Percentiles rank a stretch among this genome's conserved stretches.
These are phyloP conservation scores for Penicillium lividum DNA, from an alignment of 495 filamentous ascomycete genomes.

Conservation along the genomic window DNA sequence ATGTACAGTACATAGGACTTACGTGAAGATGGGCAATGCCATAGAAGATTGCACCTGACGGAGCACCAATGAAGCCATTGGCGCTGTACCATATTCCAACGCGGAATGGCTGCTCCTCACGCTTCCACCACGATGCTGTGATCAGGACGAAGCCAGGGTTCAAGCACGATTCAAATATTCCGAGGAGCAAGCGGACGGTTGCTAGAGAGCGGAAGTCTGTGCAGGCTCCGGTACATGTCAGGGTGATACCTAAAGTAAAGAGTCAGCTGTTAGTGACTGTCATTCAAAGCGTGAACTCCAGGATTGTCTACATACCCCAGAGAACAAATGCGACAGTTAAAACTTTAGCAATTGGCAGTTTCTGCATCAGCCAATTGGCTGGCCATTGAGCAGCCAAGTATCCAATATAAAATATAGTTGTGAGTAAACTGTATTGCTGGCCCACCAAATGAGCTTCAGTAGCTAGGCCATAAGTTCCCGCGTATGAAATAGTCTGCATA, in stretches of 20 bases:
- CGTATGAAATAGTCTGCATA: background rate
- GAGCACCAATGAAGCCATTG: slow-evolving; percentile 7
- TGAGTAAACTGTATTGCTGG: slow-evolving; percentile 1
- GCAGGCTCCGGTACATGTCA: background rate
- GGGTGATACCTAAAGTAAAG: background rate
- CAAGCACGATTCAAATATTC: slow-evolving; percentile 4
- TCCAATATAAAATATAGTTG: slow-evolving; percentile 1
- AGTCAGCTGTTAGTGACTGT: background rate
- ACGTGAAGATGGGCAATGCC: slow-evolving; percentile 6
- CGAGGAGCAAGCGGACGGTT: slow-evolving; percentile 1
- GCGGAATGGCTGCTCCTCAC: slow-evolving; percentile 12
- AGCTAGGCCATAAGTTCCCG: background rate
- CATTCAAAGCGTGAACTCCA: background rate
- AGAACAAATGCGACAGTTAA: background rate
- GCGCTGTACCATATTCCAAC: slow-evolving; percentile 15
- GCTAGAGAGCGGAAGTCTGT: slow-evolving; percentile 1
- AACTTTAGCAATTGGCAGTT: background rate
- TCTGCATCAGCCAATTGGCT: slow-evolving; percentile 2
- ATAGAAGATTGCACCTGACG: slow-evolving; percentile 5
- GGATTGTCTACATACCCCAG: background rate
- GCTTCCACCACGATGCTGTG: slow-evolving; percentile 8
- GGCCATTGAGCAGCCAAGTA: slow-evolving; percentile 1
- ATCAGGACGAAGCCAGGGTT: slow-evolving; percentile 9
- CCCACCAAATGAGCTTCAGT: background rate
- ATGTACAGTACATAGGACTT: background rate